Evolutionary conservation across 1,284 basidiomycete species (phyloP).

Genomic region (Gomphus sp.): DNA sequence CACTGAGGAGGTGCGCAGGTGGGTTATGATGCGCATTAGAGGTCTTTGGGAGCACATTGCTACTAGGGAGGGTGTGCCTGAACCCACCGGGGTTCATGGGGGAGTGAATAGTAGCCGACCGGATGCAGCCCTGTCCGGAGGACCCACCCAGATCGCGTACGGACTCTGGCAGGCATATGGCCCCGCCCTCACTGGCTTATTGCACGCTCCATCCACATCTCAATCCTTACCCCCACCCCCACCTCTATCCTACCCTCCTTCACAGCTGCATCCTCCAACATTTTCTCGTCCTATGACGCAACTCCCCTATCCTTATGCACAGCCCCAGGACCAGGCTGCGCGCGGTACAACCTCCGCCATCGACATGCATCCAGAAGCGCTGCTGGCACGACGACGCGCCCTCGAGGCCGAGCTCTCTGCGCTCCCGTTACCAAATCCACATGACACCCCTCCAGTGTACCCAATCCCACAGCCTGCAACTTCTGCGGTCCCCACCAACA

Average conservation of each 20-base stretch:
- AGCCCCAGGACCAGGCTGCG: conserved; percentile 5
- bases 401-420: conserved; percentile 51
- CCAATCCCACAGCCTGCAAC: neutral
- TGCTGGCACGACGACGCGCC: conserved; percentile 38
- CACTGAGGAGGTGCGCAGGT: neutral
- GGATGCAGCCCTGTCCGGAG: conserved; percentile 22
- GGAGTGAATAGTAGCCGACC: neutral
- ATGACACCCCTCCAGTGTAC: neutral
- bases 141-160: conserved; percentile 52
- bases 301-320: conserved; percentile 4
- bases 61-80: neutral
- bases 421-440: conserved; percentile 19
- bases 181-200: too few relatives aligned
- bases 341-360: conserved; percentile 11
- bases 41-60: conserved; percentile 54
- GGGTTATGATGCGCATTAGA: conserved; percentile 42
- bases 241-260: neutral
- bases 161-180: conserved; percentile 62
- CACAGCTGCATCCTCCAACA: neutral
- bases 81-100: too few relatives aligned
- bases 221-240: conserved; percentile 7
- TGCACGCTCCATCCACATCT: too few relatives aligned
- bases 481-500: neutral
- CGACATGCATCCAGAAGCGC: conserved; percentile 19
- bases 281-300: neutral